These are phyloP conservation scores for Hsuehochloa calcarea DNA, from an alignment of 176 grass and related monocot species.

Conservation along the genomic window DNA sequence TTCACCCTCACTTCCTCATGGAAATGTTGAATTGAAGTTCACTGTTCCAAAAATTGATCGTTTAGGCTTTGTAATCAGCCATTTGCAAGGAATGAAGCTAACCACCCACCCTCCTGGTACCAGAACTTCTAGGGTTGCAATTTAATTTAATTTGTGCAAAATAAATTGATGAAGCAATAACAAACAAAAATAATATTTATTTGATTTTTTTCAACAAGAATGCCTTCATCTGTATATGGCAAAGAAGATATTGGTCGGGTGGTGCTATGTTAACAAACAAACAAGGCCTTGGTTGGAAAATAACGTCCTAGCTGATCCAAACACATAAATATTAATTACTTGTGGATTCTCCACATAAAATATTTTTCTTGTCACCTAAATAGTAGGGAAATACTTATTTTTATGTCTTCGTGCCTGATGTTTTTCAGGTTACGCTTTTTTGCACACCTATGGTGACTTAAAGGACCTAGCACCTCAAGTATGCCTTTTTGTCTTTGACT, in stretches of 20 bases:
- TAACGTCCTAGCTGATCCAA: not conserved
- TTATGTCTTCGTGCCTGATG: not conserved
- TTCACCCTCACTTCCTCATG: not conserved
- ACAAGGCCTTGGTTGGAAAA: not conserved
- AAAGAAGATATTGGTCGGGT: not conserved
- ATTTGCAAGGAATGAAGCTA: not conserved
- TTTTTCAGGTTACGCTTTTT: not conserved
- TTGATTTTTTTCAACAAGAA: not conserved
- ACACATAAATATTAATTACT: constrained; percentile 1
- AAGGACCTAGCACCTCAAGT: not conserved
- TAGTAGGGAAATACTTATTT: not conserved
- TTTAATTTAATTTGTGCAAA: not conserved
- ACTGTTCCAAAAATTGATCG: not conserved
- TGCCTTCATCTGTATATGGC: not conserved
- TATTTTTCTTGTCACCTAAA: not conserved
- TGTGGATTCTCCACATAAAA: not conserved
- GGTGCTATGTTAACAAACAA: not conserved
- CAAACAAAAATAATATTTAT: not conserved
- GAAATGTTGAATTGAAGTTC: not conserved
- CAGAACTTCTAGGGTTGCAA: not conserved
- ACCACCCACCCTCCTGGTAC: not conserved
- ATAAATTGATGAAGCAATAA: not conserved
- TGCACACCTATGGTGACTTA: not conserved
- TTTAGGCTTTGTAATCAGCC: not conserved
- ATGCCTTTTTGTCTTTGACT: not conserved